Percentiles rank a stretch among this genome's conserved stretches.
These are phyloP conservation scores for Solanum hybrid DNA, from an alignment of 305 asterid genomes.

Conservation along the genomic window DNA sequence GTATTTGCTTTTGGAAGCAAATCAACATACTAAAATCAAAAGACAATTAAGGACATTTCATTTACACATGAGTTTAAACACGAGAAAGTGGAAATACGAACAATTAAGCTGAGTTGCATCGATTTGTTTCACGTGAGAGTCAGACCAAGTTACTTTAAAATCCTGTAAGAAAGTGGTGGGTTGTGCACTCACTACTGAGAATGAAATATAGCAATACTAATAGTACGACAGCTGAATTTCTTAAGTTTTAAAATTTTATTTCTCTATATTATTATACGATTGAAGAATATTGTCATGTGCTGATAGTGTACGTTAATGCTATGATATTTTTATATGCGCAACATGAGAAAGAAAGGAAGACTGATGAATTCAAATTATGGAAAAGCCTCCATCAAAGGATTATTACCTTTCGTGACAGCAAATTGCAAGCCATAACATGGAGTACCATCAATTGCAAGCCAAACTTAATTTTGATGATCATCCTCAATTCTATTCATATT, in stretches of 20 bases:
- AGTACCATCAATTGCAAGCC: conserved; percentile 31
- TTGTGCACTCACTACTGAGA: conserved; percentile 37
- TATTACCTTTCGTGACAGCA: conserved; percentile 50
- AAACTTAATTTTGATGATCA: background rate
- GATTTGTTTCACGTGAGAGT: conserved; percentile 52
- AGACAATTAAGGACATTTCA: background rate
- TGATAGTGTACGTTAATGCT: background rate
- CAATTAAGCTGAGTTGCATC: conserved; percentile 52
- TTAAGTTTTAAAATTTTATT: background rate
- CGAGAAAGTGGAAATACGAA: background rate
- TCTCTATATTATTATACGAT: background rate
- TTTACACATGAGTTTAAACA: background rate
- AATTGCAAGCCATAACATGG: conserved; percentile 53
- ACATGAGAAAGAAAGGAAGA: background rate
- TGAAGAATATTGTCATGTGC: background rate
- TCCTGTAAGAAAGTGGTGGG: conserved; percentile 64
- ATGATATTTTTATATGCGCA: conserved; percentile 18
- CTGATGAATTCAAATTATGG: conserved; percentile 23
- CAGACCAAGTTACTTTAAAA: conserved; percentile 60
- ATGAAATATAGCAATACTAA: conserved; percentile 8
- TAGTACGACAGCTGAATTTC: conserved; percentile 9
- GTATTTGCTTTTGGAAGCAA: conserved; percentile 51
- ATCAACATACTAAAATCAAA: conserved; percentile 51
- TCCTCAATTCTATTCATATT: background rate
- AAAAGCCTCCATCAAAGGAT: conserved; percentile 11